Conservation (phyloP, 768 basidiomycete species). For the Macrolepiota albuminosa region DNA sequence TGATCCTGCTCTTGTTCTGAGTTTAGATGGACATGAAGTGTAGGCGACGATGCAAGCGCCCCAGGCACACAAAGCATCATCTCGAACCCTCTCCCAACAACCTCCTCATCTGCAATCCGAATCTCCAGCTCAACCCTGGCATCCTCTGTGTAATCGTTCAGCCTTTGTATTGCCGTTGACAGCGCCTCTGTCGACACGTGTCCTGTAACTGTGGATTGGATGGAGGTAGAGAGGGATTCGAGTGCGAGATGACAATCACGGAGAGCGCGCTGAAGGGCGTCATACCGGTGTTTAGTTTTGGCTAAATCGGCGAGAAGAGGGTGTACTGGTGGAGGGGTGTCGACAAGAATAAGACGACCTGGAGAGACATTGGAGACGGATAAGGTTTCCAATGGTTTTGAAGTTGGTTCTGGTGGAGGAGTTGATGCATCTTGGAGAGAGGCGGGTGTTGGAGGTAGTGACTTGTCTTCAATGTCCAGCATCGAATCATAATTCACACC, state of each 20-base stretch:
- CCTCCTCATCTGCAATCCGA: conserved; percentile 63
- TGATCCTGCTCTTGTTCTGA: conserved; percentile 5
- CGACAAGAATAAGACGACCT: neutral
- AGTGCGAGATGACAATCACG: conserved; percentile 56
- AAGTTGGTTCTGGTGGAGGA: neutral
- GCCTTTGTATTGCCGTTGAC: conserved; percentile 48
- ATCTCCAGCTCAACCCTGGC: conserved; percentile 83
- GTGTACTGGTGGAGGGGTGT: conserved; percentile 16
- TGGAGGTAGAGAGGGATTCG: conserved; percentile 43
- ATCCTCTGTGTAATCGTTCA: conserved; percentile 75
- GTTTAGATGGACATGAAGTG: neutral
- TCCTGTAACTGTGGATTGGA: conserved; percentile 11
- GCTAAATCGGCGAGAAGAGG: conserved; percentile 43
- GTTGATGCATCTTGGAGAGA: neutral
- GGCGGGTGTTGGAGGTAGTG: neutral
- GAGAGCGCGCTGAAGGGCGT: conserved; percentile 19
- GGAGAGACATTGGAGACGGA: neutral
- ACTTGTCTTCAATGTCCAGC: neutral
- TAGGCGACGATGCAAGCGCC: conserved; percentile 25
- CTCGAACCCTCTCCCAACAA: conserved; percentile 62
- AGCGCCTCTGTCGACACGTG: conserved; percentile 33
- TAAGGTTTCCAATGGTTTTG: neutral
- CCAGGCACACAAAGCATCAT: conserved; percentile 60
- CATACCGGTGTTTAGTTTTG: conserved; percentile 28
- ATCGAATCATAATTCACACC: neutral